Evolutionary conservation across 768 basidiomycete genomes (phyloP).

Genomic region (Daedaleopsis sinensis): DNA sequence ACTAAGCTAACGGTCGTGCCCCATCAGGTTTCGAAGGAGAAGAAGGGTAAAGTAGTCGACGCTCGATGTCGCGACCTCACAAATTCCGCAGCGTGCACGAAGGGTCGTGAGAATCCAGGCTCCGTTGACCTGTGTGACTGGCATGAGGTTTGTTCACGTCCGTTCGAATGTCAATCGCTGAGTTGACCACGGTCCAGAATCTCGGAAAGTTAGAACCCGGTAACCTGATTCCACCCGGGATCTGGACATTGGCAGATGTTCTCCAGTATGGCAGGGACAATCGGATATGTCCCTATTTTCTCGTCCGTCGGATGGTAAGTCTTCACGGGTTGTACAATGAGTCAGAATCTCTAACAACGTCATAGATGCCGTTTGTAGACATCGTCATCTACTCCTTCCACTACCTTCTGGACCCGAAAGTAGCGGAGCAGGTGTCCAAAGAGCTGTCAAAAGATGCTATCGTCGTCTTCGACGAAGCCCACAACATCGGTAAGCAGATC

Average conservation of each 20-base stretch:
- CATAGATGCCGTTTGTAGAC: conserved; percentile 92
- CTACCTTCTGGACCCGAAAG: conserved; percentile 97
- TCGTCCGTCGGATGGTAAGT: conserved; percentile 91
- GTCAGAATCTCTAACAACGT: not conserved
- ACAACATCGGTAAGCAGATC: conserved; percentile 83
- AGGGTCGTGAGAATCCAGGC: conserved; percentile 83
- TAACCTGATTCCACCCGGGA: conserved; percentile 77
- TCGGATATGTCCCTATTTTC: conserved; percentile 92
- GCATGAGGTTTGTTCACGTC: conserved; percentile 73
- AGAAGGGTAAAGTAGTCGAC: conserved; percentile 97
- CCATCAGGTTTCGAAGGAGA: conserved; percentile 88
- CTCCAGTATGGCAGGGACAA: conserved; percentile 86
- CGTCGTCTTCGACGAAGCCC: conserved; percentile 98
- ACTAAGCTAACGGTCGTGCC: not conserved
- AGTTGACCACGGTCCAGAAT: conserved; percentile 52
- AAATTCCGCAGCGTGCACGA: conserved; percentile 79
- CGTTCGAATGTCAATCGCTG: conserved; percentile 5
- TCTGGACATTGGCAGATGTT: conserved; percentile 94
- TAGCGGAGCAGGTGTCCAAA: conserved; percentile 98
- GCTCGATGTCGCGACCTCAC: conserved; percentile 96
- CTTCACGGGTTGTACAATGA: not conserved
- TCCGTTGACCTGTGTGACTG: conserved; percentile 91
- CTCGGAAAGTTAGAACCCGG: conserved; percentile 83
- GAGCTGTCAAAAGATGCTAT: conserved; percentile 98
- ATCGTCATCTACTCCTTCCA: conserved; percentile 99